A percentile compares a stretch with the other conserved stretches of the same genome.
Conservation (phyloP, 2,329 filamentous ascomycete species). For the Fusarium sp. region DNA sequence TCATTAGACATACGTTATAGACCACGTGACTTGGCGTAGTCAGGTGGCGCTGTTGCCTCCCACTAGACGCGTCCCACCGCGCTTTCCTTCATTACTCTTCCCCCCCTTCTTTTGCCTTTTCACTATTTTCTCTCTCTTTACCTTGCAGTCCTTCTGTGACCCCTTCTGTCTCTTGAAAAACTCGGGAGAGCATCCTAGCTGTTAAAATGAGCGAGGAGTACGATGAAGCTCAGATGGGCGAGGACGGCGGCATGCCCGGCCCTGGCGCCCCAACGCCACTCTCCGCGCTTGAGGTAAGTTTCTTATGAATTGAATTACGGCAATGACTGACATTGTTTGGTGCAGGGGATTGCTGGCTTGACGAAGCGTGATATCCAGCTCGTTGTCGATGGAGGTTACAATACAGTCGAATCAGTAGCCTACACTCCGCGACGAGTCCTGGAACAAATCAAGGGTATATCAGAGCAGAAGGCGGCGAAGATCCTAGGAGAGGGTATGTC, state of each 20-base stretch:
- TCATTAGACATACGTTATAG: neutral
- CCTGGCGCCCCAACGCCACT: slow-evolving; percentile 96
- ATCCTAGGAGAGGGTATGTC: slow-evolving; percentile 85
- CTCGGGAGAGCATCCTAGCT: neutral
- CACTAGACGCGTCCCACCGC: slow-evolving; percentile 55
- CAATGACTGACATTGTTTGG: slow-evolving; percentile 23
- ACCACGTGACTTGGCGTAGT: slow-evolving; percentile 59
- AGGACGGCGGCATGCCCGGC: slow-evolving; percentile 81
- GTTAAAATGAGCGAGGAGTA: slow-evolving; percentile 67
- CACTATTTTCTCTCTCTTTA: slow-evolving; percentile 17
- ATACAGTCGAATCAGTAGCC: slow-evolving; percentile 95
- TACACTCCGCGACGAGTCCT: slow-evolving; percentile 88
- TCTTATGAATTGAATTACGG: neutral
- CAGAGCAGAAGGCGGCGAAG: slow-evolving; percentile 95
- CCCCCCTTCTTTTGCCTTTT: slow-evolving; percentile 35
- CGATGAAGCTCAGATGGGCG: slow-evolving; percentile 75
- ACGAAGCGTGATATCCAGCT: slow-evolving; percentile 97
- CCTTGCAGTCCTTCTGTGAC: neutral
- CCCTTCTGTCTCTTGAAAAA: neutral
- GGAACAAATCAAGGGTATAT: slow-evolving; percentile 98
- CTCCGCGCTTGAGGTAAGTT: slow-evolving; percentile 83
- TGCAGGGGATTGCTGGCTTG: slow-evolving; percentile 85
- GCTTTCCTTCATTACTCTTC: slow-evolving; percentile 46
- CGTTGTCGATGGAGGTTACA: slow-evolving; percentile 90
- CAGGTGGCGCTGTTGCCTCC: slow-evolving; percentile 47